A percentile compares a stretch with the other conserved stretches of the same genome.
Evolutionary conservation across 192 early-diverging fungal species (phyloP).

Genomic region (Rhizoclosmatium sp.): DNA sequence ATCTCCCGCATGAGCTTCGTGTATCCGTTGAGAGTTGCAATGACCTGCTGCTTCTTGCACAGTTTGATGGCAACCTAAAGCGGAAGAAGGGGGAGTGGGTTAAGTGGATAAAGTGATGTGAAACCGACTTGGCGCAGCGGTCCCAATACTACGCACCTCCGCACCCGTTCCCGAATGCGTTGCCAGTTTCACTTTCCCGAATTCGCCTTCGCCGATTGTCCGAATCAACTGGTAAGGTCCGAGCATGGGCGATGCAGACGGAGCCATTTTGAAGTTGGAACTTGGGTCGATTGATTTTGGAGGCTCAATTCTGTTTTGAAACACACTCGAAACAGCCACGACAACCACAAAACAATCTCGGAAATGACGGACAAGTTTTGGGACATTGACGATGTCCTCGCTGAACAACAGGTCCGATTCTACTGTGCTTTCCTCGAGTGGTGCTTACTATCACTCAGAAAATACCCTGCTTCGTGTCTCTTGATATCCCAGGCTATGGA

Average conservation of each 20-base stretch:
- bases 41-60: conserved; percentile 86
- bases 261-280: background rate
- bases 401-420: conserved; percentile 51
- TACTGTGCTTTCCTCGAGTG: background rate
- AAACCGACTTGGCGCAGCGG: background rate
- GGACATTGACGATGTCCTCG: conserved; percentile 53
- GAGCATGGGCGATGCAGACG: conserved; percentile 31
- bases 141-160: conserved; percentile 30
- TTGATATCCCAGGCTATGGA: conserved; percentile 53
- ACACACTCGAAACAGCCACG: no score
- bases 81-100: background rate
- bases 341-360: no score
- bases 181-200: conserved; percentile 70
- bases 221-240: conserved; percentile 56
- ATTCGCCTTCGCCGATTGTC: conserved; percentile 65
- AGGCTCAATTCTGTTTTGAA: no score
- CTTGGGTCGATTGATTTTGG: no score
- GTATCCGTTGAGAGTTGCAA: conserved; percentile 78
- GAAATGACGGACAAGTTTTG: conserved; percentile 48
- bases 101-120: background rate
- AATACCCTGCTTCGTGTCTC: conserved; percentile 50
- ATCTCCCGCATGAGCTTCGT: conserved; percentile 97
- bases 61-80: conserved; percentile 91
- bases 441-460: conserved; percentile 36
- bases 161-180: conserved; percentile 45